Evolutionary conservation across 495 filamentous ascomycete species (phyloP), one percentile per base, ranked within the genome.

Genomic region (Penicillium cosmopolitanum): DNA sequence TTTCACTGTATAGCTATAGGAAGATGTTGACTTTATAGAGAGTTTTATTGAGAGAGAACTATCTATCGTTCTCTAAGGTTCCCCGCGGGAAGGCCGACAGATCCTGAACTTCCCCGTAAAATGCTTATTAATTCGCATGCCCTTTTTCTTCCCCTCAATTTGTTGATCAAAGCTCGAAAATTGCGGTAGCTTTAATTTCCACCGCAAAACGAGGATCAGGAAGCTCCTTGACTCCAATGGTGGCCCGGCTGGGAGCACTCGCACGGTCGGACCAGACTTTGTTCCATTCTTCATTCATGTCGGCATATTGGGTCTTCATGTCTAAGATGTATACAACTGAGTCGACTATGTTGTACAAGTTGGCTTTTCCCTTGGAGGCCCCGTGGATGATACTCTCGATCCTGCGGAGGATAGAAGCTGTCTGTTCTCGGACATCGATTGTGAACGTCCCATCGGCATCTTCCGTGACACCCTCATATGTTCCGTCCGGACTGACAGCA

Each of bases 201-300:
- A 75, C 73, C 46, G 66, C 47, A 50, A 76, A 72, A 1, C 64
- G 66, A 4, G 68, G 66, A 58, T 74, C 70, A 2, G 73, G 73
- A 43, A 75, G 56, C 56, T 74, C 73, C 23, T 58, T 66, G 11
- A 76, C 66, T 12, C 70, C 73, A 38, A 76, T 60, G 0, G 73
- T 76, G 6, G 73, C 72, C 15, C 72, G 53, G 25, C 68, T 61
- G 1, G 73, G 73, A 16, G 72, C 73, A 46, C 65, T 72, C 15
- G 43, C 63, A 16, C 72, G 65, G 50, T 72, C 66, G 33, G 62
- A 15, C 56, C 67, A 76, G 16, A 76, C 60, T 57, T 73, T 70
- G 44, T 76, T 76, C 73, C 72, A 76, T 50, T 72, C 73, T 53
- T 75, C 72, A 50, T 76, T 76, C 73, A 76, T 76, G 13, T 58